Evolutionary conservation across 495 filamentous ascomycete genomes (phyloP).

Genomic region (Podospora conica): DNA sequence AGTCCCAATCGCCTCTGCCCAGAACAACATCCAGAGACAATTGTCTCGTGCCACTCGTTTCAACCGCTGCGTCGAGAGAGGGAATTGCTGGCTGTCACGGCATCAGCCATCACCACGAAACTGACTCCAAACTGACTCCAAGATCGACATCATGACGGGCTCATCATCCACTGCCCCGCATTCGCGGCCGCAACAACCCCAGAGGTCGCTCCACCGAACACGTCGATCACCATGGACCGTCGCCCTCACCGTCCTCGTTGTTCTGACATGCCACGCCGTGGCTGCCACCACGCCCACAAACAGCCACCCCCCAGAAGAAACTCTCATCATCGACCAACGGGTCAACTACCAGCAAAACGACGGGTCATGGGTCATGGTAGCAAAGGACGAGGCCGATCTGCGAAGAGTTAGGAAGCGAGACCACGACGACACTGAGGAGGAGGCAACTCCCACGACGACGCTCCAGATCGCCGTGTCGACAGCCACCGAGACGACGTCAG

Average conservation of each 20-base stretch:
- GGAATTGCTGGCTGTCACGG: slow-evolving; percentile 27
- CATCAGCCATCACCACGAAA: background rate
- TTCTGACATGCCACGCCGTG: slow-evolving; percentile 24
- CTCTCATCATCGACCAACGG: slow-evolving; percentile 33
- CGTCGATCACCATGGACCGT: slow-evolving; percentile 24
- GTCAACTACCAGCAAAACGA: slow-evolving; percentile 23
- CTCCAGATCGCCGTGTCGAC: slow-evolving; percentile 33
- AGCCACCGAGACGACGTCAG: slow-evolving; percentile 18
- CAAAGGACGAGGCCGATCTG: slow-evolving; percentile 27
- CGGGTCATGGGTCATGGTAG: slow-evolving; percentile 36
- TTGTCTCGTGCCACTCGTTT: background rate
- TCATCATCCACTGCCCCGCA: background rate
- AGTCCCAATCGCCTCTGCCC: background rate
- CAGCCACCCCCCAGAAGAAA: slow-evolving; percentile 26
- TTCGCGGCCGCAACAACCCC: slow-evolving; percentile 12
- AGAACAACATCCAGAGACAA: background rate
- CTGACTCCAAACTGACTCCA: background rate
- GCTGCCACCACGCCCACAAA: slow-evolving; percentile 25
- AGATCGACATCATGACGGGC: slow-evolving; percentile 25
- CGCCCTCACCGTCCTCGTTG: slow-evolving; percentile 31
- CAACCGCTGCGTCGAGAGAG: slow-evolving; percentile 4
- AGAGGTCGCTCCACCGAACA: slow-evolving; percentile 1
- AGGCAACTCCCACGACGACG: slow-evolving; percentile 28
- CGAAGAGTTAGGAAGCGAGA: slow-evolving; percentile 15
- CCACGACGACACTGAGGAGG: slow-evolving; percentile 3